These are phyloP conservation scores for Cyberlindnera petersonii DNA, from an alignment of 805 yeast genomes.

Conservation along the genomic window DNA sequence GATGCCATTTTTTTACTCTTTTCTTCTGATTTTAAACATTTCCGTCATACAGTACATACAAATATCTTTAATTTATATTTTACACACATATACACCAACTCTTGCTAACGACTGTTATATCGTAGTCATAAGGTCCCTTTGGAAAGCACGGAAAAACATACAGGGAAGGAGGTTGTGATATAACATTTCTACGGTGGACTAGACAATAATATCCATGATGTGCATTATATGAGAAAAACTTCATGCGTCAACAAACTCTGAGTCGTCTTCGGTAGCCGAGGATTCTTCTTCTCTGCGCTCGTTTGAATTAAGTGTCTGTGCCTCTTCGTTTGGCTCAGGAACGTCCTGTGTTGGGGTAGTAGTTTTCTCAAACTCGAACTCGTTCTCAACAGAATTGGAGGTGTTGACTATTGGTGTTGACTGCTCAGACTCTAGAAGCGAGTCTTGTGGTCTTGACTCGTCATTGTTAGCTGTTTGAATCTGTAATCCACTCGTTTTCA, in stretches of 20 bases:
- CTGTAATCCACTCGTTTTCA: conserved; percentile 9
- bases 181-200: too few species aligned
- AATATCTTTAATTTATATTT: too few species aligned
- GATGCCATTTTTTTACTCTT: too few species aligned
- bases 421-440: conserved; percentile 14
- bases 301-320: not conserved
- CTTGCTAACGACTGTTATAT: too few species aligned
- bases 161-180: too few species aligned
- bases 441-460: conserved; percentile 17
- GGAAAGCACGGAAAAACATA: too few species aligned
- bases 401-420: conserved; percentile 11
- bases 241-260: conserved; percentile 21
- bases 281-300: not conserved
- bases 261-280: conserved; percentile 11
- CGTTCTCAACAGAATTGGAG: conserved; percentile 3
- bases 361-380: conserved; percentile 14
- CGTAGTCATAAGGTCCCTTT: too few species aligned
- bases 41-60: too few species aligned
- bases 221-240: too few species aligned
- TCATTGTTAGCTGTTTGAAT: conserved; percentile 14
- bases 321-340: not conserved
- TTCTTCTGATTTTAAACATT: too few species aligned
- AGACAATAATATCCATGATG: too few species aligned
- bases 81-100: too few species aligned
- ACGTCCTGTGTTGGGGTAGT: conserved; percentile 3